These are phyloP conservation scores for Eurotiales sp. DNA, from an alignment of 2,329 filamentous ascomycete genomes.

Conservation along the genomic window DNA sequence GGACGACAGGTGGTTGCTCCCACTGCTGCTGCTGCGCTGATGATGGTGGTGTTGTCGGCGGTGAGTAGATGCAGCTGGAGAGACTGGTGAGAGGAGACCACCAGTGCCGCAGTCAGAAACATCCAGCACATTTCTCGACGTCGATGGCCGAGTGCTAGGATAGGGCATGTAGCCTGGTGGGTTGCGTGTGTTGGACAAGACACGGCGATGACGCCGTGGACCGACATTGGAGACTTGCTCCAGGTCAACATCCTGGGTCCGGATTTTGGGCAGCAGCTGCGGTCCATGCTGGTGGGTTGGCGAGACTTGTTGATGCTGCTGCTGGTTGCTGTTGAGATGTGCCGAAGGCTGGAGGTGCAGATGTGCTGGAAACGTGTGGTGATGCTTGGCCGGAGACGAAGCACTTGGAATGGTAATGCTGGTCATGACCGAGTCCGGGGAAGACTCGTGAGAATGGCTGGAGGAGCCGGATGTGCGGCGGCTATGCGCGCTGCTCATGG, in stretches of 20 bases:
- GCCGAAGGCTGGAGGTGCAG: no score
- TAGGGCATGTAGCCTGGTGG: constrained; percentile 51
- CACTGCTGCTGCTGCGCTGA: no score
- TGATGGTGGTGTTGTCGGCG: no score
- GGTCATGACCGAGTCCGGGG: constrained; percentile 65
- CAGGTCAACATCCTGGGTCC: constrained; percentile 75
- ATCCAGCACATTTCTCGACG: constrained; percentile 45
- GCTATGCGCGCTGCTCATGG: constrained; percentile 44
- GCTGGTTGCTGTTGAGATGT: no score
- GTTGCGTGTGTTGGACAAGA: constrained; percentile 52
- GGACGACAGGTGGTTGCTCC: constrained; percentile 57
- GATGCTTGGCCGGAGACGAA: no score
- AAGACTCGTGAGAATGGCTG: constrained; percentile 63
- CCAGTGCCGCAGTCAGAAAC: constrained; percentile 39
- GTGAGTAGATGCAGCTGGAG: constrained; percentile 35
- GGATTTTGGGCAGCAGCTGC: constrained; percentile 77
- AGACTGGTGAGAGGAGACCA: constrained; percentile 42
- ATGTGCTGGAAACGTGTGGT: no score
- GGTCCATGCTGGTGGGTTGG: constrained; percentile 72
- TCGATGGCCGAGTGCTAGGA: constrained; percentile 37
- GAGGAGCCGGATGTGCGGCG: constrained; percentile 65
- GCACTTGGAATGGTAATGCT: constrained; percentile 68
- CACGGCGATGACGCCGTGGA: constrained; percentile 56
- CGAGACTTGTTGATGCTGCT: no score
- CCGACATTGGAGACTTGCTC: constrained; percentile 50